Evolutionary conservation across 2,329 filamentous ascomycete species (phyloP).

Genomic region (Trichophyton benhamiae): DNA sequence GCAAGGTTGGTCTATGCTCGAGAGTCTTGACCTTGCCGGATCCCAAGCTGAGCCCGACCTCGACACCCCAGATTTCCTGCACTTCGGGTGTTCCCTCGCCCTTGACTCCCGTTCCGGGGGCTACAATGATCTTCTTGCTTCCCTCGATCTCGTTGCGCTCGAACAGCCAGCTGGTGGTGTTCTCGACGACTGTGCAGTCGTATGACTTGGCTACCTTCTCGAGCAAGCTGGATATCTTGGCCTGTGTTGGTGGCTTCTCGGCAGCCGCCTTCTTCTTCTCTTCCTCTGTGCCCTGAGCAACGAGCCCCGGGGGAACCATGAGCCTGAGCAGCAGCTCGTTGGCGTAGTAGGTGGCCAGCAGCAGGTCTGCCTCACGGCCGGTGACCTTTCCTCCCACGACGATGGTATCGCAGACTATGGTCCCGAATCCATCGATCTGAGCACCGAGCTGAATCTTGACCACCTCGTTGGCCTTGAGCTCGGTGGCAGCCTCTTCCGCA

Average conservation of each 20-base stretch:
- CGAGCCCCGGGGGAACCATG: constrained; percentile 78
- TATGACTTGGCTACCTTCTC: constrained; percentile 88
- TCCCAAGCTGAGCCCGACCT: constrained; percentile 83
- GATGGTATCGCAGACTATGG: constrained; percentile 90
- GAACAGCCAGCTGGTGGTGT: constrained; percentile 95
- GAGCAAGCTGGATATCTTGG: constrained; percentile 72
- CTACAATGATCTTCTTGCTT: constrained; percentile 93
- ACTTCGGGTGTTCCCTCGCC: constrained; percentile 81
- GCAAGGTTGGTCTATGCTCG: constrained; percentile 76
- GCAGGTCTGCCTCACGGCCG: constrained; percentile 70
- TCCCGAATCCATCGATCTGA: constrained; percentile 93
- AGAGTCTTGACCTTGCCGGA: constrained; percentile 90
- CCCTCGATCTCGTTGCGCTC: constrained; percentile 96
- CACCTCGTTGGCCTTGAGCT: constrained; percentile 72
- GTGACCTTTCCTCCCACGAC: constrained; percentile 59
- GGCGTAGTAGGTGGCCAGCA: constrained; percentile 85
- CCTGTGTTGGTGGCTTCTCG: constrained; percentile 71
- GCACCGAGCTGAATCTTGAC: constrained; percentile 99
- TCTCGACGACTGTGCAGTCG: constrained; percentile 87
- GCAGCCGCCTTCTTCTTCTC: constrained; percentile 85
- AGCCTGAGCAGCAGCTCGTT: constrained; percentile 88
- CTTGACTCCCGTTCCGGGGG: constrained; percentile 66
- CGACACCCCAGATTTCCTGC: constrained; percentile 93
- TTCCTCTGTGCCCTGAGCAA: constrained; percentile 75
- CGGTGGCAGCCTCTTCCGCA: constrained; percentile 64